These are phyloP conservation scores for Magnaporthiopsis incrustans DNA, from an alignment of 2,329 filamentous ascomycete genomes.

Conservation along the genomic window DNA sequence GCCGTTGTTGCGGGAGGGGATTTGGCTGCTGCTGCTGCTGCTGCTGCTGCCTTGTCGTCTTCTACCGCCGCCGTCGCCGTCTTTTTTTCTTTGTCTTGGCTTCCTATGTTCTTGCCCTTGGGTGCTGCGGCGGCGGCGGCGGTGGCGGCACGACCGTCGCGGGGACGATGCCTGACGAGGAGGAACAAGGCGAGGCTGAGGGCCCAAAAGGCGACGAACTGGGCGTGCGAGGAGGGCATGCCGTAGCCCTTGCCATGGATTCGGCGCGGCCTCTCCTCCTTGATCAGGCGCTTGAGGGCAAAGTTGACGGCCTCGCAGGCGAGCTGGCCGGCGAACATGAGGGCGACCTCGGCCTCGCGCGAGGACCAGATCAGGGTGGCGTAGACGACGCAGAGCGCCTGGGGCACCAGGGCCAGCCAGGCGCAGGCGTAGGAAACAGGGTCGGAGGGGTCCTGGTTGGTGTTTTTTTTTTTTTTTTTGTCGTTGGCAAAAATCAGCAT, in stretches of 20 bases:
- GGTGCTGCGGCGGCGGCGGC: neutral
- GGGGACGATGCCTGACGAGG: constrained; percentile 66
- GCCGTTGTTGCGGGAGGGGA: neutral
- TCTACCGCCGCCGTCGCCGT: constrained; percentile 2
- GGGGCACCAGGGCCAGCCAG: constrained; percentile 88
- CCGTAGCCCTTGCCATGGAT: constrained; percentile 87
- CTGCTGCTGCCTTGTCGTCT: neutral
- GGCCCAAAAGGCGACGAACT: constrained; percentile 90
- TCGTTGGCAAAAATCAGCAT: constrained; percentile 1
- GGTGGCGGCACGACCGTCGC: neutral
- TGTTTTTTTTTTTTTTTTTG: constrained; percentile 3
- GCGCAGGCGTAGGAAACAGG: constrained; percentile 79
- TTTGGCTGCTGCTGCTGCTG: neutral
- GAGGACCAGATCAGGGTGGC: constrained; percentile 84
- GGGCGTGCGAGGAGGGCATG: constrained; percentile 91
- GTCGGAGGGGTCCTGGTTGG: constrained; percentile 72
- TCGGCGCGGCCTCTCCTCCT: constrained; percentile 80
- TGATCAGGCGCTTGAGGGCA: constrained; percentile 78
- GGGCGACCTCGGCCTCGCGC: constrained; percentile 77
- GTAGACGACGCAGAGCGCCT: constrained; percentile 85
- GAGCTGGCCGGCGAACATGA: constrained; percentile 90
- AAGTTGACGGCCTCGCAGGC: constrained; percentile 90
- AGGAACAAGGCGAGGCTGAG: constrained; percentile 79
- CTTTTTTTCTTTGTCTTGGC: neutral
- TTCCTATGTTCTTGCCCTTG: neutral